phyloP scores from a whole-genome alignment of 139 green algal species.

The Trebouxia sp. region DNA sequence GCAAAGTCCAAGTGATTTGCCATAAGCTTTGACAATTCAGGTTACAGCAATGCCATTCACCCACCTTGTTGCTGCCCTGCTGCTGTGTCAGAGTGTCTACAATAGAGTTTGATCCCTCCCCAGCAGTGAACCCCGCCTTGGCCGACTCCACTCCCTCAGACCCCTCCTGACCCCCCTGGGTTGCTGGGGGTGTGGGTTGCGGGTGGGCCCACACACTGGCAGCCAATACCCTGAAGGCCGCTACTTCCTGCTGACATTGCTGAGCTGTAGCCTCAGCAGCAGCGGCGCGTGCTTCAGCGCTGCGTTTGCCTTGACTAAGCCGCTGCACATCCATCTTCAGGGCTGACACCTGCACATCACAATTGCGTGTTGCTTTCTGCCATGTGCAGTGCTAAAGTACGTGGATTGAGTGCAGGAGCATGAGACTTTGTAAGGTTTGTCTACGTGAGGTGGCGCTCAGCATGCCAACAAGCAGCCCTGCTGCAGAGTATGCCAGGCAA shows the following conservation, averaged over 20 bases:
- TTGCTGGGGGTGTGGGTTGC: too few relatives aligned
- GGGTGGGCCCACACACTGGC: conserved; percentile 2
- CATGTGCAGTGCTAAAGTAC: too few relatives aligned
- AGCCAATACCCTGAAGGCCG: not conserved
- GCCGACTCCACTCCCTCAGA: not conserved
- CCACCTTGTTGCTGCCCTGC: conserved; percentile 17
- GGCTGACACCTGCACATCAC: conserved; percentile 36
- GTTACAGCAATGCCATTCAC: too few relatives aligned
- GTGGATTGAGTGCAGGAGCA: too few relatives aligned
- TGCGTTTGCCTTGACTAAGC: conserved; percentile 5
- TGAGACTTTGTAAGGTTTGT: too few relatives aligned
- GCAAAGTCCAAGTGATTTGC: too few relatives aligned
- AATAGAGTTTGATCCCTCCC: conserved; percentile 1
- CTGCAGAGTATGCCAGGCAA: too few relatives aligned
- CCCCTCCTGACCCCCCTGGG: too few relatives aligned
- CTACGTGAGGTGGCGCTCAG: too few relatives aligned
- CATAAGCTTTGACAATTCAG: too few relatives aligned
- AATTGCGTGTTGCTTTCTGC: too few relatives aligned
- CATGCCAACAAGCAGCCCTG: too few relatives aligned
- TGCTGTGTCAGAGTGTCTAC: conserved; percentile 4
- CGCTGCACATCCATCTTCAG: conserved; percentile 44
- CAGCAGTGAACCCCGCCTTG: not conserved
- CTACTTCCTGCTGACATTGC: conserved; percentile 19
- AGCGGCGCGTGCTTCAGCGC: conserved; percentile 12
- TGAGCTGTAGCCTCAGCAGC: conserved; percentile 4